Conservation (phyloP, 495 filamentous ascomycete genomes). For the Schizothecium vesticola region DNA sequence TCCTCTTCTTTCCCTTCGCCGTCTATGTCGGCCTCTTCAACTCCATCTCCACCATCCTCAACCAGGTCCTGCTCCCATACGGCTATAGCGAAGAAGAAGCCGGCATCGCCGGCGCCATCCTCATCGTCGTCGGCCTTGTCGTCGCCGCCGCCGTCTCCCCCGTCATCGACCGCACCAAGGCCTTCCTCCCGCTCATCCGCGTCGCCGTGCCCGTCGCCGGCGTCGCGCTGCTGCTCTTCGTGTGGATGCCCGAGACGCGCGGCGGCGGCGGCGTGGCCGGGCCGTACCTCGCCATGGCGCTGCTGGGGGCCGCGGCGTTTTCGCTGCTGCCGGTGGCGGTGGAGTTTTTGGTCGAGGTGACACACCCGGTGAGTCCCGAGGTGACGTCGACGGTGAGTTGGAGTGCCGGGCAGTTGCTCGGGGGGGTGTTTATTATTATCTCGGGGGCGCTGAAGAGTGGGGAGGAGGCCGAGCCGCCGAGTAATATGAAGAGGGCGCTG, state of each 20-base stretch:
- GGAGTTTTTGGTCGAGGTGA: conserved; percentile 81
- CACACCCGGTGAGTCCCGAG: conserved; percentile 83
- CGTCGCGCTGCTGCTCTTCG: conserved; percentile 64
- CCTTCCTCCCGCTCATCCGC: conserved; percentile 70
- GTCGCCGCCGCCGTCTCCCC: conserved; percentile 69
- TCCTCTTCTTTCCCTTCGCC: conserved; percentile 68
- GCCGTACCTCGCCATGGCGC: conserved; percentile 62
- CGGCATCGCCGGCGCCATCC: conserved; percentile 79
- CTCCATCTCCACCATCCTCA: conserved; percentile 78
- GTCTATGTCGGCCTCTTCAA: conserved; percentile 94
- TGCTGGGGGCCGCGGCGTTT: conserved; percentile 81
- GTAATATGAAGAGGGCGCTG: conserved; percentile 67
- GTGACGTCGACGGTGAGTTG: conserved; percentile 77
- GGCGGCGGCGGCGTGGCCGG: conserved; percentile 47
- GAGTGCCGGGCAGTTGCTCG: conserved; percentile 73
- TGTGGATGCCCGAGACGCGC: conserved; percentile 73
- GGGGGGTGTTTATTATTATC: conserved; percentile 76
- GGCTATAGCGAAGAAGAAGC: conserved; percentile 73
- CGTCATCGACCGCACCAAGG: conserved; percentile 77
- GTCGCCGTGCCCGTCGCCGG: conserved; percentile 71
- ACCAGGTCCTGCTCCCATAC: conserved; percentile 83
- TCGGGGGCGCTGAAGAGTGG: conserved; percentile 72
- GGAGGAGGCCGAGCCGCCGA: conserved; percentile 47
- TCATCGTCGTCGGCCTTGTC: conserved; percentile 87
- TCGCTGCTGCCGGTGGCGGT: conserved; percentile 74